Conservation (phyloP, 106 monocot genomes). For the Allium cepa region DNA sequence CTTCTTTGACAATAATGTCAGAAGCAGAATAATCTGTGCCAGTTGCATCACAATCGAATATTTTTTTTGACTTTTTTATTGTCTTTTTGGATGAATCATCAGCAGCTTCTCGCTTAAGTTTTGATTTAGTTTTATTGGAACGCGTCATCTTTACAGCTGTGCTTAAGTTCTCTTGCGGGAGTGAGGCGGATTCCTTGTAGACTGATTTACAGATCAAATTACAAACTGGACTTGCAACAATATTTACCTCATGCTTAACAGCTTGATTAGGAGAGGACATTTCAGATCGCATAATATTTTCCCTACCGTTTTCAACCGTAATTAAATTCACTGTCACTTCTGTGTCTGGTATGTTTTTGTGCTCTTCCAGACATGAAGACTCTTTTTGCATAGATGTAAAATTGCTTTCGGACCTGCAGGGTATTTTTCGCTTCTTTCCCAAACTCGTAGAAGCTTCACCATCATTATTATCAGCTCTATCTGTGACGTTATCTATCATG, state of each 20-base stretch:
- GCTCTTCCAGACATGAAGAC: not conserved
- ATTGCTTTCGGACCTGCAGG: not conserved
- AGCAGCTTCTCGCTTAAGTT: constrained; percentile 7
- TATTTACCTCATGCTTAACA: not conserved
- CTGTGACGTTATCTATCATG: not conserved
- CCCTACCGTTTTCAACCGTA: not conserved
- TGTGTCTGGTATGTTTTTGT: not conserved
- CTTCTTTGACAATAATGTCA: constrained; percentile 9
- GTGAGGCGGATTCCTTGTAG: not conserved
- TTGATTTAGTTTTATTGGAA: constrained; percentile 1
- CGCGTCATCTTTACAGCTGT: not conserved
- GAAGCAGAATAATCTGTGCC: constrained; percentile 3
- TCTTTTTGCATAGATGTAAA: not conserved
- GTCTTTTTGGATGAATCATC: constrained; percentile 27
- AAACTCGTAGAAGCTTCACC: constrained; percentile 9
- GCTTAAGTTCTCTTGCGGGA: not conserved
- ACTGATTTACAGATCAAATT: not conserved
- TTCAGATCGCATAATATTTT: constrained; percentile 1
- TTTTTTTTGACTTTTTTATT: constrained; percentile 53
- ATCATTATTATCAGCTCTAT: constrained; percentile 1
- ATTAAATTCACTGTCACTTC: not conserved
- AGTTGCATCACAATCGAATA: constrained; percentile 29
- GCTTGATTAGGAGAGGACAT: not conserved
- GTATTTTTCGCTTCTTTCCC: constrained; percentile 1
- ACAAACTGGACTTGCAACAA: not conserved